Conservation (phyloP, 1,284 basidiomycete genomes). For the Polyporus tsugae region DNA sequence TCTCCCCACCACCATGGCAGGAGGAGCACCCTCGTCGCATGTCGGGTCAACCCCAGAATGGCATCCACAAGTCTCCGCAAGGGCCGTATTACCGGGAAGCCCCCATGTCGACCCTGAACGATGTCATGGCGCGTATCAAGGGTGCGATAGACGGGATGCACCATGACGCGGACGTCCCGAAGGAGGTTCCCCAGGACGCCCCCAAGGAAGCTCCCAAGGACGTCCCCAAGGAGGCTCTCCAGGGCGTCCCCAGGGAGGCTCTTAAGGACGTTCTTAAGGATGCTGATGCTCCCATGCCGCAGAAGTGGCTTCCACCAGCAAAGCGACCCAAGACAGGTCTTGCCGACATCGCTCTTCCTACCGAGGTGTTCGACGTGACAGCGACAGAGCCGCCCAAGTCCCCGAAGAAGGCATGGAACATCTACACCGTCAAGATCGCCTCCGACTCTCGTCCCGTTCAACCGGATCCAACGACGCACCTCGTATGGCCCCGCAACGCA, state of each 20-base stretch:
- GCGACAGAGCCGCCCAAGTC: slow-evolving; percentile 60
- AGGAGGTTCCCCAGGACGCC: slow-evolving; percentile 34
- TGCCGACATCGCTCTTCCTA: slow-evolving; percentile 46
- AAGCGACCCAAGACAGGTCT: slow-evolving; percentile 45
- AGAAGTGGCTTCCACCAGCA: slow-evolving; percentile 67
- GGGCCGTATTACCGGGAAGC: slow-evolving; percentile 64
- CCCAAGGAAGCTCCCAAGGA: slow-evolving; percentile 34
- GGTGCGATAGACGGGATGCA: slow-evolving; percentile 84
- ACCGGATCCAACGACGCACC: slow-evolving; percentile 55
- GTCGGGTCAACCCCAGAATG: slow-evolving; percentile 27
- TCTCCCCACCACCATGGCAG: slow-evolving; percentile 10
- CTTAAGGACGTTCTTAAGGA: slow-evolving; percentile 33
- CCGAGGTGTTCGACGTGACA: slow-evolving; percentile 60
- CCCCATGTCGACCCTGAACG: slow-evolving; percentile 80
- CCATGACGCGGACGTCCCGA: slow-evolving; percentile 33
- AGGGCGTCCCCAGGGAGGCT: slow-evolving; percentile 33
- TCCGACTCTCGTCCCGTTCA: slow-evolving; percentile 50
- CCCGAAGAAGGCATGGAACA: slow-evolving; percentile 62
- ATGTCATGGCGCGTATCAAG: slow-evolving; percentile 89
- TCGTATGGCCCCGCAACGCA: slow-evolving; percentile 49
- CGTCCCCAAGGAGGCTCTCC: slow-evolving; percentile 32
- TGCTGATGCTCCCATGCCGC: slow-evolving; percentile 32
- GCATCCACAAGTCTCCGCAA: slow-evolving; percentile 40
- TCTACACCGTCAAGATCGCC: slow-evolving; percentile 67
- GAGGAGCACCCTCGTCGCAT: slow-evolving; percentile 28